phyloP scores from a whole-genome alignment of 2,329 filamentous ascomycete species.

The Cladosporium colombiae region DNA sequence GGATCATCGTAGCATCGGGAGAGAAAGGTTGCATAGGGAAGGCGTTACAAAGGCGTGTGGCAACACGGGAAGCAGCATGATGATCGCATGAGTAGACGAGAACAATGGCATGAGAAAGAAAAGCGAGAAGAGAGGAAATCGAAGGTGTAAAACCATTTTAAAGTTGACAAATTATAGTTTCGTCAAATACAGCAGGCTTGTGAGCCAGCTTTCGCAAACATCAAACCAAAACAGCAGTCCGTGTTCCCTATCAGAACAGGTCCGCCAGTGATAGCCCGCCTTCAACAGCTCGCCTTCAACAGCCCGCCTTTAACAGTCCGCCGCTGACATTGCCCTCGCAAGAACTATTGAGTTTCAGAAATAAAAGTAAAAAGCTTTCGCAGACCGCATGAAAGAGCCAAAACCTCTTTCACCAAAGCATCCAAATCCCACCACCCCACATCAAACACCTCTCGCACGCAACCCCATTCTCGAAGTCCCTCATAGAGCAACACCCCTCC shows the following conservation, averaged over 20 bases:
- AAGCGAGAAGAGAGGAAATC: not conserved
- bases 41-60: slow-evolving; percentile 2
- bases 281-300: not conserved
- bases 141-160: not conserved
- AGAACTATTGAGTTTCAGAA: not conserved
- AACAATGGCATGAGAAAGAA: slow-evolving; percentile 7
- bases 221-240: not conserved
- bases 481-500: not conserved
- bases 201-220: not conserved
- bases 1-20: not conserved
- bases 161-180: not conserved
- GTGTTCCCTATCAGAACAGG: not conserved
- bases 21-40: not conserved
- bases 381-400: not conserved
- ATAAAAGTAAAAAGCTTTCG: not conserved
- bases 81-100: slow-evolving; percentile 13
- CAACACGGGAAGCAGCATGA: slow-evolving; percentile 6
- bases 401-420: not conserved
- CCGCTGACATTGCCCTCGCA: not conserved
- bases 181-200: not conserved
- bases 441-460: not conserved
- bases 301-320: not conserved
- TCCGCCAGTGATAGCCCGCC: not conserved
- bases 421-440: not conserved
- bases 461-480: not conserved